These are phyloP conservation scores for Nannochloropsis salina DNA, from an alignment of 108 stramenopile species.

Conservation along the genomic window DNA sequence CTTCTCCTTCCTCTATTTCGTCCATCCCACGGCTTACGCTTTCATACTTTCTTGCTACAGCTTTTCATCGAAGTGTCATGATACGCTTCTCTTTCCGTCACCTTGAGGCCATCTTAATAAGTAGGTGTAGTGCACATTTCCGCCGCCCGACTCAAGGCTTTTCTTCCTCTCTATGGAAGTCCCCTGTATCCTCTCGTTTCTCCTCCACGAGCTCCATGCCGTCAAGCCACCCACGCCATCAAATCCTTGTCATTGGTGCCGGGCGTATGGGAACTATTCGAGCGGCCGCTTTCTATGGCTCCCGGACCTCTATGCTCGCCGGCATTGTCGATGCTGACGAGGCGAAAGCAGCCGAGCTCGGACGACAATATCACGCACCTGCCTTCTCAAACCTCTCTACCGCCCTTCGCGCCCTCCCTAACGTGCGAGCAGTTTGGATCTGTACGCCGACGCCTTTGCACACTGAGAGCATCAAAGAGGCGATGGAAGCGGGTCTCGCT, in stretches of 20 bases:
- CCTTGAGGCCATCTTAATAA: too few species aligned
- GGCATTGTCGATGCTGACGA: constrained; percentile 28
- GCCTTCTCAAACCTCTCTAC: constrained; percentile 21
- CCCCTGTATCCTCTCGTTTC: neutral
- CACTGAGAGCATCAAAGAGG: constrained; percentile 27
- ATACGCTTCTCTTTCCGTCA: too few species aligned
- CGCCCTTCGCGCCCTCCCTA: neutral
- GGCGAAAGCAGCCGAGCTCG: constrained; percentile 27
- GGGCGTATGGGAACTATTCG: constrained; percentile 35
- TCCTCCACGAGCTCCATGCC: neutral
- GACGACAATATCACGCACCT: neutral
- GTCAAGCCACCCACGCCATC: neutral
- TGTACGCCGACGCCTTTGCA: constrained; percentile 34
- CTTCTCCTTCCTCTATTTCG: too few species aligned
- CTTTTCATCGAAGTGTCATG: too few species aligned
- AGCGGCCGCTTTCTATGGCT: constrained; percentile 24
- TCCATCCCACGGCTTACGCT: too few species aligned
- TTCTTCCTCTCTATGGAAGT: too few species aligned
- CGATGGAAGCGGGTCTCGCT: constrained; percentile 35
- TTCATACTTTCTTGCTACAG: too few species aligned
- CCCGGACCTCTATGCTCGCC: constrained; percentile 27
- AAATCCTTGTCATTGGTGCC: constrained; percentile 28
- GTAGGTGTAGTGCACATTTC: too few species aligned
- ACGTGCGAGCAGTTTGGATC: constrained; percentile 38
- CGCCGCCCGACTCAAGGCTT: too few species aligned